These are phyloP conservation scores for Beta vulgaris DNA, from an alignment of 148 eudicot species.

Conservation along the genomic window DNA sequence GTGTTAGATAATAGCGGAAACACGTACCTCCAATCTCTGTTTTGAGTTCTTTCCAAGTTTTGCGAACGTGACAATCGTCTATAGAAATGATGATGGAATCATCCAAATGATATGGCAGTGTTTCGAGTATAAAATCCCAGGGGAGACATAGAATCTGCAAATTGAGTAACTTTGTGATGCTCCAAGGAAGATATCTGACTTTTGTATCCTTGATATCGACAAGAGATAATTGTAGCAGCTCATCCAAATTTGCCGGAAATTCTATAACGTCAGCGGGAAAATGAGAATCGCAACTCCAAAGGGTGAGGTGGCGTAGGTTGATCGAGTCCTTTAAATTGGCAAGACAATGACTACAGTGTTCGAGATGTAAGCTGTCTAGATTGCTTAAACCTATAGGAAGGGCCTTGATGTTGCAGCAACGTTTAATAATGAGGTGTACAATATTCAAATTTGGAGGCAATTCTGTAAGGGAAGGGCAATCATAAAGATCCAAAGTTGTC, in stretches of 20 bases:
- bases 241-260: neutral
- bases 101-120: neutral
- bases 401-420: neutral
- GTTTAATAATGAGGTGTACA: neutral
- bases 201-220: neutral
- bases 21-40: neutral
- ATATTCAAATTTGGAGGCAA: neutral
- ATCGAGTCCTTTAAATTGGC: too few species aligned
- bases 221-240: neutral
- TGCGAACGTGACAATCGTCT: neutral
- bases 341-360: too few species aligned
- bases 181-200: neutral
- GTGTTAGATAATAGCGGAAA: neutral
- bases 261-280: too few species aligned
- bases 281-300: neutral
- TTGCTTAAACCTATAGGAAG: neutral
- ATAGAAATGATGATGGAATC: neutral
- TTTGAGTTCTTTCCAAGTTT: conserved; percentile 1
- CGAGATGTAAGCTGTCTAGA: neutral
- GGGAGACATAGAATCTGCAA: neutral
- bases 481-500: neutral
- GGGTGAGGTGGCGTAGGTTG: too few species aligned
- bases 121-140: neutral
- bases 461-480: neutral
- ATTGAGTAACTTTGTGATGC: neutral